These are phyloP conservation scores for Curvularia eragrostidis DNA, from an alignment of 2,329 filamentous ascomycete genomes.

Conservation along the genomic window DNA sequence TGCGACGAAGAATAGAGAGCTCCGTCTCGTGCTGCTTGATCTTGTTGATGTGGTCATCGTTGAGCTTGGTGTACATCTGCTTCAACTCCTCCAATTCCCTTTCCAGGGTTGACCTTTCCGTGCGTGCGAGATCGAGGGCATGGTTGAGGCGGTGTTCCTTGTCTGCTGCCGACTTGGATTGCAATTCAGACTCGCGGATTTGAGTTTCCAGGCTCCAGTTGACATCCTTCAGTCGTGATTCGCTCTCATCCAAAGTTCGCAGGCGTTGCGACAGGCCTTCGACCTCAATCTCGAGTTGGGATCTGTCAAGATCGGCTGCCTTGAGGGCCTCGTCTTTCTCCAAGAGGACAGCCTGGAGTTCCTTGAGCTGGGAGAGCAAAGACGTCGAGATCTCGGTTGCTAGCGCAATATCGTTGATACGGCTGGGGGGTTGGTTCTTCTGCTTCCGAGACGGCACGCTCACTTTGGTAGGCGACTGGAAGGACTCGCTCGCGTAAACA, in stretches of 20 bases:
- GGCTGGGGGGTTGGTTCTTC: conserved; percentile 85
- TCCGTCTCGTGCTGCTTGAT: conserved; percentile 90
- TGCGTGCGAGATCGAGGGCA: conserved; percentile 70
- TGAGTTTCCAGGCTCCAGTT: conserved; percentile 98
- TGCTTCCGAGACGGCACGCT: conserved; percentile 85
- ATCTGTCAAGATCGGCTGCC: conserved; percentile 74
- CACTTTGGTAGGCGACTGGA: conserved; percentile 86
- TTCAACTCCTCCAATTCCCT: conserved; percentile 92
- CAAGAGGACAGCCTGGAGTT: conserved; percentile 81
- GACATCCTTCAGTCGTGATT: conserved; percentile 96
- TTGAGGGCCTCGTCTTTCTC: conserved; percentile 90
- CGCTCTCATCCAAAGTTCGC: conserved; percentile 86
- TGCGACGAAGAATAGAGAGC: conserved; percentile 81
- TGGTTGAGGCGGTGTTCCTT: conserved; percentile 83
- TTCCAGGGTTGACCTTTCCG: conserved; percentile 79
- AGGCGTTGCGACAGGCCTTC: conserved; percentile 81
- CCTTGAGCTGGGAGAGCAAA: conserved; percentile 89
- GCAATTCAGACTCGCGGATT: conserved; percentile 79
- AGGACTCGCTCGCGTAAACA: conserved; percentile 79
- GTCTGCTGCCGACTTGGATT: conserved; percentile 77
- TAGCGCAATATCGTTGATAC: conserved; percentile 95
- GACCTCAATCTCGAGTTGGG: conserved; percentile 80
- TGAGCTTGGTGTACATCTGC: conserved; percentile 75
- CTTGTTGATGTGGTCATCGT: conserved; percentile 77
- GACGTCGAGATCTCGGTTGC: conserved; percentile 98